Percentiles rank a stretch among this genome's conserved stretches.
Evolutionary conservation across 352 stramenopile genomes (phyloP).

Genomic region (Phytophthora sp.): DNA sequence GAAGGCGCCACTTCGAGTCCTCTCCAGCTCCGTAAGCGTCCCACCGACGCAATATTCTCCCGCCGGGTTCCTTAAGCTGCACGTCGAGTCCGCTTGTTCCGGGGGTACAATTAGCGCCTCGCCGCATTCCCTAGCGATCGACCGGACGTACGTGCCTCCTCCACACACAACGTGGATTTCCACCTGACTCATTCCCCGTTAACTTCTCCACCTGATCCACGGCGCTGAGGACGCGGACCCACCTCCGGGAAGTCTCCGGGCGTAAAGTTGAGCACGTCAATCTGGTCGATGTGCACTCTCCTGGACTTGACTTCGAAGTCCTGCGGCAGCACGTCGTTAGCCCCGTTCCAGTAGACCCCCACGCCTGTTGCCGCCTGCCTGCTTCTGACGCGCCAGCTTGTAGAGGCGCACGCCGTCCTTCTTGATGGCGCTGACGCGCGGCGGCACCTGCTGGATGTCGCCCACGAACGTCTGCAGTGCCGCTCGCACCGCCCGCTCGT

Average conservation of each 20-base stretch:
- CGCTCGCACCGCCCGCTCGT: slow-evolving; percentile 34
- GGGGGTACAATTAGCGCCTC: slow-evolving; percentile 60
- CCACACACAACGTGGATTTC: slow-evolving; percentile 69
- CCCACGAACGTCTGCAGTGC: slow-evolving; percentile 73
- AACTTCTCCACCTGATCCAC: no score
- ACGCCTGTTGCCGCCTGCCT: no score
- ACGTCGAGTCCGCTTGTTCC: slow-evolving; percentile 20
- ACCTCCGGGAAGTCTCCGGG: slow-evolving; percentile 71
- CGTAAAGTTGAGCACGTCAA: slow-evolving; percentile 61
- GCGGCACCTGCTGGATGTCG: slow-evolving; percentile 76
- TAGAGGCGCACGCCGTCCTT: slow-evolving; percentile 82
- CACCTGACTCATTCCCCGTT: no score
- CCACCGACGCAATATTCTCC: slow-evolving; percentile 60
- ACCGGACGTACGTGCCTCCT: slow-evolving; percentile 87
- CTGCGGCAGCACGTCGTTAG: slow-evolving; percentile 30
- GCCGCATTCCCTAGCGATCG: slow-evolving; percentile 85
- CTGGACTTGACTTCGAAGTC: slow-evolving; percentile 66
- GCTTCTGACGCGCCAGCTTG: slow-evolving; percentile 67
- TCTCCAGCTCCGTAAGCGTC: slow-evolving; percentile 65
- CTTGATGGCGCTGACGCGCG: slow-evolving; percentile 83
- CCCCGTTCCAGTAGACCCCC: not conserved
- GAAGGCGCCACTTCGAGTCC: slow-evolving; percentile 71
- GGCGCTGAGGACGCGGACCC: no score
- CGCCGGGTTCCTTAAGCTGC: slow-evolving; percentile 33
- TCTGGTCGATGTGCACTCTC: slow-evolving; percentile 65